phyloP scores from a whole-genome alignment of 2,329 filamentous ascomycete species.

The Sporothrix pallida region DNA sequence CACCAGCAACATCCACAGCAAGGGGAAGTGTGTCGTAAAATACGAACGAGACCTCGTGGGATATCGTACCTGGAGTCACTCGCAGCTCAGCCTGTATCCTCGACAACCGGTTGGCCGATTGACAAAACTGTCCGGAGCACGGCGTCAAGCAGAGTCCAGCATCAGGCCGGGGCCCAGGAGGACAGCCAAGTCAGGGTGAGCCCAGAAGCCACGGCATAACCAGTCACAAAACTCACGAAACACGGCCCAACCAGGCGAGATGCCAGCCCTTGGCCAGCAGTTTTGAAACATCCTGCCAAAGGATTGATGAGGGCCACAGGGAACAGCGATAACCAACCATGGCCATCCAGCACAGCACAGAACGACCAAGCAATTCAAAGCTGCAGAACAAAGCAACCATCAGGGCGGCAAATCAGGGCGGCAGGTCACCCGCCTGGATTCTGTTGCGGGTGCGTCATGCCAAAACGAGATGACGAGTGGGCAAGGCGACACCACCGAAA shows the following conservation, averaged over 20 bases:
- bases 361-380: neutral
- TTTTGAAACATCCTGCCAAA: constrained; percentile 17
- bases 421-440: constrained; percentile 17
- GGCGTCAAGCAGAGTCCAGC: constrained; percentile 1
- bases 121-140: neutral
- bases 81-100: neutral
- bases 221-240: constrained; percentile 26
- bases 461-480: constrained; percentile 13
- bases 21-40: neutral
- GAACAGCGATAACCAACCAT: constrained; percentile 12
- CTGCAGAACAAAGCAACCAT: neutral
- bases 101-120: neutral
- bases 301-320: neutral
- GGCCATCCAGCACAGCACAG: constrained; percentile 1
- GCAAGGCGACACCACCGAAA: constrained; percentile 17
- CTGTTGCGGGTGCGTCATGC: constrained; percentile 23
- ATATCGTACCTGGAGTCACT: neutral
- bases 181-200: neutral
- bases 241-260: constrained; percentile 27
- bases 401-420: constrained; percentile 16
- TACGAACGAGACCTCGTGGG: constrained; percentile 11
- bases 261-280: neutral
- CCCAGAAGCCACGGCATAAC: neutral
- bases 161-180: neutral
- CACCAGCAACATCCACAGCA: neutral